Evolutionary conservation across 23 red algal genomes (phyloP).

Genomic region (Pyropia haitanensis): DNA sequence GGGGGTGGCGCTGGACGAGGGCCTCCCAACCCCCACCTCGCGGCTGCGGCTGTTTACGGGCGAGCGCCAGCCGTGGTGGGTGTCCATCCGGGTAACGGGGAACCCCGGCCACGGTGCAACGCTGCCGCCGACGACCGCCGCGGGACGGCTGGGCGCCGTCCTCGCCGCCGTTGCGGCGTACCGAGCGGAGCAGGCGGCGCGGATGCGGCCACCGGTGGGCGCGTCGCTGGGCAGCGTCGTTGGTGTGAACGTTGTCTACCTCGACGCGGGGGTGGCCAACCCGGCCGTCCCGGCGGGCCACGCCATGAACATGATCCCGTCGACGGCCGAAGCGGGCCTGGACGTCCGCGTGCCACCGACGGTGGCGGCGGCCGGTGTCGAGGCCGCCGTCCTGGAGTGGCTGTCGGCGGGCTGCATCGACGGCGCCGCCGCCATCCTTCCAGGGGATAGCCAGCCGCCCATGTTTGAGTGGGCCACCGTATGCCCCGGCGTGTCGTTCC

Average conservation of each 20-base stretch:
- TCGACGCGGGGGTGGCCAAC: constrained; percentile 30
- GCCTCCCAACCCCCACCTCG: constrained; percentile 27
- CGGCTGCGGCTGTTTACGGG: constrained; percentile 65
- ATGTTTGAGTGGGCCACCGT: not conserved
- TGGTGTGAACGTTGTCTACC: constrained; percentile 67
- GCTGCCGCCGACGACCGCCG: constrained; percentile 63
- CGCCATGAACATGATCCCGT: constrained; percentile 85
- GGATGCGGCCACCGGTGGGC: constrained; percentile 13
- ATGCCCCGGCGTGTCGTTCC: constrained; percentile 18
- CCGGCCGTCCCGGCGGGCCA: constrained; percentile 16
- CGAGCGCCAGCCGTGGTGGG: constrained; percentile 85
- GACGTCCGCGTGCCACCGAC: constrained; percentile 92
- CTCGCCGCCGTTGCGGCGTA: constrained; percentile 19
- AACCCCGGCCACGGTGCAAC: constrained; percentile 74
- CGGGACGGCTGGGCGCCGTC: constrained; percentile 27
- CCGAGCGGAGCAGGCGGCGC: constrained; percentile 10
- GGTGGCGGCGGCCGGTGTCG: constrained; percentile 10
- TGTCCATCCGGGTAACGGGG: constrained; percentile 29
- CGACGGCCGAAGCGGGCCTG: constrained; percentile 49
- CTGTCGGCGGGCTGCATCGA: constrained; percentile 6
- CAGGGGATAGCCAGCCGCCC: not conserved
- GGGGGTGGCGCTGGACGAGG: constrained; percentile 80
- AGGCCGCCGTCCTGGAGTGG: constrained; percentile 43
- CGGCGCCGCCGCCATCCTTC: not conserved
- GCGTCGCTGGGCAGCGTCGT: constrained; percentile 41